Conservation (phyloP, 768 basidiomycete genomes). For the Chlorophyllum brunneum region DNA sequence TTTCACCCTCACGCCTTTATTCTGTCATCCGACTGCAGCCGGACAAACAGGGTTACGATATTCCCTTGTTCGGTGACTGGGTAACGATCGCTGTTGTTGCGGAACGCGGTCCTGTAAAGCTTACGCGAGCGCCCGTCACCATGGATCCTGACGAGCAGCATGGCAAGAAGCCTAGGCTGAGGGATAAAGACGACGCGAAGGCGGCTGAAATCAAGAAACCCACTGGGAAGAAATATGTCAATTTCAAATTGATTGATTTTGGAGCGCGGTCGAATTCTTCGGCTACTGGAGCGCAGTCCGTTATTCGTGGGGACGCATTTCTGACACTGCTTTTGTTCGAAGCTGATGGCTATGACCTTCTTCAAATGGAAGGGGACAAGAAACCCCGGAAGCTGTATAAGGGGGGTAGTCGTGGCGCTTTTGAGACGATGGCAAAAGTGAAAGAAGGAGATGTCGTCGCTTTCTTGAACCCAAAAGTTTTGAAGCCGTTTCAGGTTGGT, state of each 20-base stretch:
- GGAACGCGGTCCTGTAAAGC: conserved; percentile 77
- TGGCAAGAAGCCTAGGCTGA: conserved; percentile 31
- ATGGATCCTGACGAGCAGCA: conserved; percentile 43
- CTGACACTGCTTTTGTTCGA: conserved; percentile 87
- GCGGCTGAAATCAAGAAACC: conserved; percentile 32
- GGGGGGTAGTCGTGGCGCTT: conserved; percentile 92
- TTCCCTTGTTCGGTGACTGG: conserved; percentile 93
- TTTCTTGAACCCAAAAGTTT: conserved; percentile 80
- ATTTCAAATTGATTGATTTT: conserved; percentile 81
- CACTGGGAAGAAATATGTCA: conserved; percentile 77
- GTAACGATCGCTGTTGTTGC: conserved; percentile 95
- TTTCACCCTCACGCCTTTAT: conserved; percentile 88
- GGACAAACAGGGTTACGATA: conserved; percentile 81
- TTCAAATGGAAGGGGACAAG: conserved; percentile 47
- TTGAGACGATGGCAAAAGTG: conserved; percentile 81
- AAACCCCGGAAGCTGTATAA: conserved; percentile 63
- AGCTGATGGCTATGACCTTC: conserved; percentile 64
- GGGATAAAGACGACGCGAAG: conserved; percentile 32
- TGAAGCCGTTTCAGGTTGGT: conserved; percentile 82
- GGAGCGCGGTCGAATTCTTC: conserved; percentile 58
- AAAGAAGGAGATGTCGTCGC: conserved; percentile 89
- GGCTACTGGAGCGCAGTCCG: conserved; percentile 49
- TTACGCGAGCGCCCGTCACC: conserved; percentile 63
- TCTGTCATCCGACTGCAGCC: conserved; percentile 75
- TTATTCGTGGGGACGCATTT: conserved; percentile 78